phyloP scores from a whole-genome alignment of 768 basidiomycete genomes.

The Trametes meyenii region DNA sequence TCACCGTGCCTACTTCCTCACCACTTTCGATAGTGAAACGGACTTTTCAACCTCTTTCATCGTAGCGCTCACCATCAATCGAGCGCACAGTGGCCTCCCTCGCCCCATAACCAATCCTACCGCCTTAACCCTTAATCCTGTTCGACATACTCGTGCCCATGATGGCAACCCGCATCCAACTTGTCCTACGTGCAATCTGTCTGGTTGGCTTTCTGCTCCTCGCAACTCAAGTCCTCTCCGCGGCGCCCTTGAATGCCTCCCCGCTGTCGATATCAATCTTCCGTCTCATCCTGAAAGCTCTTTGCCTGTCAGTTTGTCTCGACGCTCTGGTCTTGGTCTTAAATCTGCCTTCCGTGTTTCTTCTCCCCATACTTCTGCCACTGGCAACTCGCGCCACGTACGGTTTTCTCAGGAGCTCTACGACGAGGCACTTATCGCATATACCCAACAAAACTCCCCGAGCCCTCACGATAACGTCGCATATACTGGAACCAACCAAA shows the following conservation, averaged over 20 bases:
- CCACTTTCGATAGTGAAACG: too few species aligned
- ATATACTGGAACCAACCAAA: too few species aligned
- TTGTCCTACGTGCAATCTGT: conserved; percentile 7
- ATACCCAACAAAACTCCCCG: neutral
- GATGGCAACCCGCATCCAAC: conserved; percentile 14
- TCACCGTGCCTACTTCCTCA: too few species aligned
- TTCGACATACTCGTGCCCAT: conserved; percentile 25
- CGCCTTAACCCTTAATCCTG: neutral
- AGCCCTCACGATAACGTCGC: too few species aligned
- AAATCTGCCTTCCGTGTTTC: neutral
- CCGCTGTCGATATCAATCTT: neutral
- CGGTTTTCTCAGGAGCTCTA: conserved; percentile 5
- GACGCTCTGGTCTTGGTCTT: neutral
- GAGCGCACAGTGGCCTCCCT: too few species aligned
- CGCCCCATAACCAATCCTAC: neutral
- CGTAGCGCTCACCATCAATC: too few species aligned
- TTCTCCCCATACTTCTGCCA: neutral
- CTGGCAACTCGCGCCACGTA: conserved; percentile 1
- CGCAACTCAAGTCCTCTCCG: neutral
- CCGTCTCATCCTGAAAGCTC: neutral
- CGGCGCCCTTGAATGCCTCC: too few species aligned
- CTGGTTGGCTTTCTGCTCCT: neutral
- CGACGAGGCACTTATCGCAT: neutral
- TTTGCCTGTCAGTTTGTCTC: neutral
- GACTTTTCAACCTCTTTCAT: too few species aligned